A percentile compares a stretch with the other conserved stretches of the same genome.
phyloP scores from a whole-genome alignment of 2,329 filamentous ascomycete genomes.

The Coleophoma eucalyptorum region DNA sequence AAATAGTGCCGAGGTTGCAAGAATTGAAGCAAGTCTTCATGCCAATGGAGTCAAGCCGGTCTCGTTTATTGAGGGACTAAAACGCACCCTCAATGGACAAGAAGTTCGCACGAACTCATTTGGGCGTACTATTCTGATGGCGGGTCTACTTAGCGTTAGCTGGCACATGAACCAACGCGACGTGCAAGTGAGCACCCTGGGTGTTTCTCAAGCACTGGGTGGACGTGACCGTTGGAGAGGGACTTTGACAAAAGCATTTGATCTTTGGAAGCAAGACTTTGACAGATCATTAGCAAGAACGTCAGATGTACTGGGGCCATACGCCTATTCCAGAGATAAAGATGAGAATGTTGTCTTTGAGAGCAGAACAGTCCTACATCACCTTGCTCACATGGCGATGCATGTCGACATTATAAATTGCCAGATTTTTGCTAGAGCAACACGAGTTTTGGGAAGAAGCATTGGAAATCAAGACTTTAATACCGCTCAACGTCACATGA shows the following conservation, averaged over 20 bases:
- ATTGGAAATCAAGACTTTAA: constrained; percentile 81
- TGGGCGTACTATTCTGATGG: constrained; percentile 89
- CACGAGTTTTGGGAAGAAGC: constrained; percentile 76
- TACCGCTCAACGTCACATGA: constrained; percentile 78
- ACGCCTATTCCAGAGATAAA: constrained; percentile 54
- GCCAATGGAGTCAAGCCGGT: constrained; percentile 80
- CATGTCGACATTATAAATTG: constrained; percentile 97
- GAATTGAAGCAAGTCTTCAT: constrained; percentile 76
- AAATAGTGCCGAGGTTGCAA: constrained; percentile 79
- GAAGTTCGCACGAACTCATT: constrained; percentile 90
- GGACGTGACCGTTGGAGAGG: constrained; percentile 89
- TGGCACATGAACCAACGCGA: constrained; percentile 99
- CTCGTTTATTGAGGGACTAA: constrained; percentile 87
- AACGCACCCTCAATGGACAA: constrained; percentile 81
- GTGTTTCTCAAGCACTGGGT: constrained; percentile 73
- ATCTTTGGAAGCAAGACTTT: constrained; percentile 90
- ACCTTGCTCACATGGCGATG: constrained; percentile 96
- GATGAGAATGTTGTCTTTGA: constrained; percentile 73
- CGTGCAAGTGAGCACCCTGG: constrained; percentile 84
- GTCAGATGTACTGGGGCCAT: constrained; percentile 50
- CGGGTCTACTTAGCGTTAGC: constrained; percentile 85
- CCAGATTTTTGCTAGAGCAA: constrained; percentile 90
- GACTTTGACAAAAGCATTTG: constrained; percentile 81
- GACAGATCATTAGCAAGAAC: constrained; percentile 69
- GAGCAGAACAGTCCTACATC: constrained; percentile 83